Evolutionary conservation across 1,284 basidiomycete genomes (phyloP), one percentile per base, ranked within the genome.

Genomic region (Hemileia vastatrix): DNA sequence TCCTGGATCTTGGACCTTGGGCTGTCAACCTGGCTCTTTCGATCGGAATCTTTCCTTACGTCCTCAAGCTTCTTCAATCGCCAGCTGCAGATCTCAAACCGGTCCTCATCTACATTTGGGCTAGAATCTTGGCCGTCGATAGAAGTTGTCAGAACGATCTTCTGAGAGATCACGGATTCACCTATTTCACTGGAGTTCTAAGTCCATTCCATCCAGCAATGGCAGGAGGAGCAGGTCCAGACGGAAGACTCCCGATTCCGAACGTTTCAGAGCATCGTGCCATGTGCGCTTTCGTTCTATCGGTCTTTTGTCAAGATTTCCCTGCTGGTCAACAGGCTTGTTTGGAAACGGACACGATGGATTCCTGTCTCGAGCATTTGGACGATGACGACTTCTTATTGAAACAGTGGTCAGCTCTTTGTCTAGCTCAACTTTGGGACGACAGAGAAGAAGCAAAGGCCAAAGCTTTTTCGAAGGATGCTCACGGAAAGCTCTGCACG

Each of bases 41-140:
- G n/a, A 96, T 98, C 71, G 94, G 94, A 19, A 97, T 98, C 72
- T 98, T 97, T 79, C 95, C 95, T 1, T 98, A 98, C 74, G 96
- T 97, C 50, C 90, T 92, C 66, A 94, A 95, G 72, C 83, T 98
- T 4, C 82, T 98, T 2, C 93, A 95, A 77, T 92, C 92, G 0
- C 92, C 93, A 0, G 90, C 91, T 0, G 86, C 87, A 66, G 94
- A 98, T 72, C 83, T 98, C 31, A 88, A 92, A 55, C 94, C 95
- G 0, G 93, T 98, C n/a, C 81, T 98, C 32, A 96, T 98, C 69
- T 98, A 97, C 79, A 97, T 98, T 66, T 98, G 95, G 95, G 90
- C 94, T 1, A 83, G 94, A 15, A 96, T 98, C 65, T 83, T 97
- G 21, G 94, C 94, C 1, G 92, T 97, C 31, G 95, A 97, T 76